Conservation (phyloP, 2,329 filamentous ascomycete species). For the Salinomyces thailandicus region DNA sequence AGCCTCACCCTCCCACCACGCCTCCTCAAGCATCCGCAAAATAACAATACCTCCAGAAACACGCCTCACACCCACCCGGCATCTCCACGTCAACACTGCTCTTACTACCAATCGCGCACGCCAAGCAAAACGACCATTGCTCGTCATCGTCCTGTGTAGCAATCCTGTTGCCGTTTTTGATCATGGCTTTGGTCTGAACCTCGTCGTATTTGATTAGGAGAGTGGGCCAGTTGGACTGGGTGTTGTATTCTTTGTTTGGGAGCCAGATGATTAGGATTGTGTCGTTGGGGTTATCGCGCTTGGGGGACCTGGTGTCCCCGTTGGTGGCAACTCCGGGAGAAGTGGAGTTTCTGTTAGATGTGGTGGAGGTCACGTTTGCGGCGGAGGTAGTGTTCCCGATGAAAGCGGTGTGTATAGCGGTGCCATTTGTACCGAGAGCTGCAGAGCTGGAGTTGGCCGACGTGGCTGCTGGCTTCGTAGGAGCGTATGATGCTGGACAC, state of each 20-base stretch:
- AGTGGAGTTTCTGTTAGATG: no score
- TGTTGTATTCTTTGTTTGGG: slow-evolving; percentile 34
- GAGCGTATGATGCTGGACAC: no score
- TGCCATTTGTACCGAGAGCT: no score
- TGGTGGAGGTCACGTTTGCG: no score
- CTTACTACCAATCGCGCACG: slow-evolving; percentile 35
- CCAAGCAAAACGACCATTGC: slow-evolving; percentile 32
- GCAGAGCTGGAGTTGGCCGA: no score
- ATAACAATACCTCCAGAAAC: slow-evolving; percentile 34
- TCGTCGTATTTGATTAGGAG: slow-evolving; percentile 28
- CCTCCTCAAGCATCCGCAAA: no score
- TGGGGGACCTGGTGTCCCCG: no score
- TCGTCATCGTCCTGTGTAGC: slow-evolving; percentile 28
- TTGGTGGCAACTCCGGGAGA: no score
- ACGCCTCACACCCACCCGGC: slow-evolving; percentile 28
- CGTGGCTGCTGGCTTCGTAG: no score
- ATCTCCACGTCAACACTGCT: slow-evolving; percentile 24
- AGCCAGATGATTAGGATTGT: slow-evolving; percentile 34
- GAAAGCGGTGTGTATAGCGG: no score
- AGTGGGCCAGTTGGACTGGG: slow-evolving; percentile 24
- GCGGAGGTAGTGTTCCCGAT: no score
- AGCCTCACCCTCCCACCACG: no score
- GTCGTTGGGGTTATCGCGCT: slow-evolving; percentile 26
- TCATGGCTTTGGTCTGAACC: slow-evolving; percentile 27
- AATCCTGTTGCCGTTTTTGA: slow-evolving; percentile 32